Percentiles rank a stretch among this genome's conserved stretches.
phyloP scores from a whole-genome alignment of 2,329 filamentous ascomycete genomes.

The Phoma sp. region DNA sequence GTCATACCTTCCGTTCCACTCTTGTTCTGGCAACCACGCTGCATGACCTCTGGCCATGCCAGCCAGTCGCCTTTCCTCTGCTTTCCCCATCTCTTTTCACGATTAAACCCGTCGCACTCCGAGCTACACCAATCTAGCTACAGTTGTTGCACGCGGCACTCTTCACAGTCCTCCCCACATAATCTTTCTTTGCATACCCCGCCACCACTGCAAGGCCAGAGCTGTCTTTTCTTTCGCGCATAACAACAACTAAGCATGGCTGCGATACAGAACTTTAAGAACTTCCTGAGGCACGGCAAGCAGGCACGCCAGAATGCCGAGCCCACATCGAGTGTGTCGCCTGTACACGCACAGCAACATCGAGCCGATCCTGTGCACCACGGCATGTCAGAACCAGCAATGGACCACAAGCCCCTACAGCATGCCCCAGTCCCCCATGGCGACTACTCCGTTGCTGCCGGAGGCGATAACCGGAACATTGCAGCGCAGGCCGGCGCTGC shows the following conservation, averaged over 20 bases:
- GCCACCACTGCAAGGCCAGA: conserved; percentile 21
- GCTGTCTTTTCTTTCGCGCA: conserved; percentile 17
- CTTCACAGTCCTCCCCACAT: conserved; percentile 14
- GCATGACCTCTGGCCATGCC: conserved; percentile 30
- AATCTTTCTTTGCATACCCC: conserved; percentile 26
- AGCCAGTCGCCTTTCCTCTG: conserved; percentile 22
- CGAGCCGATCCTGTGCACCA: conserved; percentile 61
- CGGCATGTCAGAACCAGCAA: conserved; percentile 62
- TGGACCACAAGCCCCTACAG: conserved; percentile 62
- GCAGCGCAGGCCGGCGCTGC: conserved; percentile 71
- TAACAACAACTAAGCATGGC: conserved; percentile 56
- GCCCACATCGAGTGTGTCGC: conserved; percentile 67
- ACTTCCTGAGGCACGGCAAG: conserved; percentile 97
- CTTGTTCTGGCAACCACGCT: conserved; percentile 33
- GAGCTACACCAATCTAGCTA: conserved; percentile 19
- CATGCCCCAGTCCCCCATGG: conserved; percentile 56
- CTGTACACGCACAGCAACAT: conserved; percentile 66
- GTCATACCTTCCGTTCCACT: conserved; percentile 25
- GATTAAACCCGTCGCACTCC: conserved; percentile 20
- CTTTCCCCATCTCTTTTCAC: conserved; percentile 20
- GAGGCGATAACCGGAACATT: conserved; percentile 67
- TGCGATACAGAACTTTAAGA: conserved; percentile 93
- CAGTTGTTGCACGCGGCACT: conserved; percentile 26
- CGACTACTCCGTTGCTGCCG: conserved; percentile 68
- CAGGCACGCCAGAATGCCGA: conserved; percentile 77